Evolutionary conservation across 257 asterid species (phyloP).

Genomic region (Nyctanthes arbortristis): DNA sequence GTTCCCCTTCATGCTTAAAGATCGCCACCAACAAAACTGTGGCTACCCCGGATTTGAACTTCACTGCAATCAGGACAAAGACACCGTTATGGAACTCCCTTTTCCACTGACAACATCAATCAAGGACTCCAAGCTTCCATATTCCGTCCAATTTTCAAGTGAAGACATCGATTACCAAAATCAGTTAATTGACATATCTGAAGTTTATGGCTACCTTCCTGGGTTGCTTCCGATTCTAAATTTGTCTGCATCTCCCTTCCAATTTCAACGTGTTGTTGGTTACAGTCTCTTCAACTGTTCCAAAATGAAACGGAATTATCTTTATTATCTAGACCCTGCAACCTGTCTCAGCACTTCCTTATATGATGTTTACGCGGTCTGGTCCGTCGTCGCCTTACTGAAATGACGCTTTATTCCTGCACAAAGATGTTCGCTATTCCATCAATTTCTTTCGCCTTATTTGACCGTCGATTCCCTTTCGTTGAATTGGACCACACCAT

Average conservation of each 20-base stretch:
- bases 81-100: constrained; percentile 13
- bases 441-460: no score
- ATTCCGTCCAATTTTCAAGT: neutral
- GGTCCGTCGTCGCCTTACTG: no score
- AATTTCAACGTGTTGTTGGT: no score
- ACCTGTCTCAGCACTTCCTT: no score
- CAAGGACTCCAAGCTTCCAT: constrained; percentile 10
- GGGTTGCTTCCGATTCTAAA: no score
- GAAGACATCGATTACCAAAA: neutral
- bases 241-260: no score
- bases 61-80: neutral
- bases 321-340: no score
- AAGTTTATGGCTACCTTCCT: no score
- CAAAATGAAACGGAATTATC: no score
- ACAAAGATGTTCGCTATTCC: constrained; percentile 25
- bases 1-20: constrained; percentile 18
- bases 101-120: constrained; percentile 13
- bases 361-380: no score
- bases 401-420: constrained; percentile 7
- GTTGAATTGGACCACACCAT: no score
- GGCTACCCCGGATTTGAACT: constrained; percentile 17
- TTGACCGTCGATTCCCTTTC: no score
- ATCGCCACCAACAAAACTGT: constrained; percentile 1
- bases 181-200: neutral
- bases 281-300: constrained; percentile 16